A percentile compares a stretch with the other conserved stretches of the same genome.
Evolutionary conservation across 805 yeast species (phyloP).

Genomic region (Spathaspora passalidarum): DNA sequence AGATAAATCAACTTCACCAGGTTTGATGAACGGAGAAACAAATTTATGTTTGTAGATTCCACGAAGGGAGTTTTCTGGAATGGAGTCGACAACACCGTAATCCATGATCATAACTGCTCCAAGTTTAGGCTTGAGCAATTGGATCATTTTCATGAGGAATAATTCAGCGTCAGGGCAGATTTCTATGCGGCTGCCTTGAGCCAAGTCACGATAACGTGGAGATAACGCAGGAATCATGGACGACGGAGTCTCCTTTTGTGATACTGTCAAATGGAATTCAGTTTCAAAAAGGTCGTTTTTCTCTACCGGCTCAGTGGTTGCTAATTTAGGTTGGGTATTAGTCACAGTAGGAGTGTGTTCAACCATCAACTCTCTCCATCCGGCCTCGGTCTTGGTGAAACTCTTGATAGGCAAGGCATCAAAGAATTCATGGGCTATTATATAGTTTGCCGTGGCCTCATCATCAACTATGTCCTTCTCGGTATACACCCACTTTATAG

Average conservation of each 20-base stretch:
- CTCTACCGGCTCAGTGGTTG: constrained; percentile 6
- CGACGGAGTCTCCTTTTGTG: constrained; percentile 61
- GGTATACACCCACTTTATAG: constrained; percentile 59
- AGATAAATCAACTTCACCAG: constrained; percentile 79
- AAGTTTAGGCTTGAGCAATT: constrained; percentile 30
- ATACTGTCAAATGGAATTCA: constrained; percentile 54
- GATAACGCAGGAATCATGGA: constrained; percentile 53
- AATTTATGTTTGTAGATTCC: constrained; percentile 72
- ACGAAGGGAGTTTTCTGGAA: constrained; percentile 71
- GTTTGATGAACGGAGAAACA: constrained; percentile 70
- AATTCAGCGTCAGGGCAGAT: constrained; percentile 71
- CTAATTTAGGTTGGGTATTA: constrained; percentile 30
- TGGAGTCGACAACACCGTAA: constrained; percentile 61
- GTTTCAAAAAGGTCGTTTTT: constrained; percentile 18
- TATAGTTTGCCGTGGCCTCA: constrained; percentile 47
- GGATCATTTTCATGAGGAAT: constrained; percentile 52
- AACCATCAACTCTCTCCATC: constrained; percentile 79
- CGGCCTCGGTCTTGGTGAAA: constrained; percentile 54
- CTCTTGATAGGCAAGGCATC: constrained; percentile 81
- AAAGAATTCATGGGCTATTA: constrained; percentile 82
- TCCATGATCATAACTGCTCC: constrained; percentile 78
- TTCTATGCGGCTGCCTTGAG: constrained; percentile 60
- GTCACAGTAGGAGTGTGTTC: constrained; percentile 46
- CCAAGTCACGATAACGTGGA: constrained; percentile 50
- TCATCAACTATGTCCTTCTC: constrained; percentile 41